phyloP scores from a whole-genome alignment of 768 basidiomycete species.

The Butyriboletus loyo region DNA sequence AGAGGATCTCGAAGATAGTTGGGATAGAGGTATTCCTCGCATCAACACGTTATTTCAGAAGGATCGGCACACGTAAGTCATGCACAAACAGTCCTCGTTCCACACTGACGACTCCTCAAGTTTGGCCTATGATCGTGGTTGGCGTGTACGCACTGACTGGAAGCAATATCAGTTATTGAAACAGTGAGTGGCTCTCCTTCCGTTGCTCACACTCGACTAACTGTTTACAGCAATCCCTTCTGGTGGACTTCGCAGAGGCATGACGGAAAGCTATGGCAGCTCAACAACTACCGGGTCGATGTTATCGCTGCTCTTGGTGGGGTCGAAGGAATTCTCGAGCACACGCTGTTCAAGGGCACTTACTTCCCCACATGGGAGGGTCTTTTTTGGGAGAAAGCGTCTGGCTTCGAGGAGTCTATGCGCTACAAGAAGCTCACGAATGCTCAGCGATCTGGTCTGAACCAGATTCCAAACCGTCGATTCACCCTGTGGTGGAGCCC shows the following conservation, averaged over 20 bases:
- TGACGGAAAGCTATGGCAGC: conserved; percentile 93
- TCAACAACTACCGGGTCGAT: conserved; percentile 98
- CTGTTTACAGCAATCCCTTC: conserved; percentile 79
- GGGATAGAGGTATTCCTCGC: conserved; percentile 97
- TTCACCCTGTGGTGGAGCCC: conserved; percentile 99
- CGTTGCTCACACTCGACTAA: conserved; percentile 7
- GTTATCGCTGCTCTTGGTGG: conserved; percentile 97
- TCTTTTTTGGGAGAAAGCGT: conserved; percentile 99
- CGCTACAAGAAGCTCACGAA: conserved; percentile 96
- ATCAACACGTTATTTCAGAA: conserved; percentile 99
- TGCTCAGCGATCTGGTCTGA: conserved; percentile 96
- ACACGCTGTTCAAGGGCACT: conserved; percentile 96
- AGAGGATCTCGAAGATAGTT: conserved; percentile 97
- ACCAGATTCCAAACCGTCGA: conserved; percentile 97
- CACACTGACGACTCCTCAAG: conserved; percentile 33
- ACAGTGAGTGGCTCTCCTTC: conserved; percentile 51
- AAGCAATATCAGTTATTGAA: conserved; percentile 94
- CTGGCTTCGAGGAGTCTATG: conserved; percentile 96
- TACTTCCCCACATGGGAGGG: conserved; percentile 98
- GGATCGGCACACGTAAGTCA: conserved; percentile 82
- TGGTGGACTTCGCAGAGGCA: conserved; percentile 99
- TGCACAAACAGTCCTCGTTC: background rate
- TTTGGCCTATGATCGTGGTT: conserved; percentile 96
- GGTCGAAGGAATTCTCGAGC: conserved; percentile 95
- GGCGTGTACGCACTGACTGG: conserved; percentile 98